Base-by-base conservation (phyloP, 208 protist genomes). In the Angomonas ambiguus region DNA sequence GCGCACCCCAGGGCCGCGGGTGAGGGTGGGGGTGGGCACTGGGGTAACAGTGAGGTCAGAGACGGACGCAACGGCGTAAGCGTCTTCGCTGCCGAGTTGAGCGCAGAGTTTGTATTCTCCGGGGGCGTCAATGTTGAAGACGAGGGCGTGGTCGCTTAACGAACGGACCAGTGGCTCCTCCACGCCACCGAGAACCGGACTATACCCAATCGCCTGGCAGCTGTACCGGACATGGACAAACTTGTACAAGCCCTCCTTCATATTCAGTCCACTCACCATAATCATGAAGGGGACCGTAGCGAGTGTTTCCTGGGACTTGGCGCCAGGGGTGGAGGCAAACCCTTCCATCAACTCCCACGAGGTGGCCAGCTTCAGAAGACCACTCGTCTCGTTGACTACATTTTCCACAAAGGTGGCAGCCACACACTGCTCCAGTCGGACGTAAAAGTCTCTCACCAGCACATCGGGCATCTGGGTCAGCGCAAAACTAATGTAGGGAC, bases 91-190 rank as follows among this genome's bases (percentile, higher is more conserved):
- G 60, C 61, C 66, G 18, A 86, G 38, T 11, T 71, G 59, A 38
- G 69, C 71, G 62, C 80, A 90, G 35, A 90, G 74, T 60, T 76
- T 84, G 67, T 87, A 90, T 22, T 10, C 22, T 16, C 83, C 80
- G 6, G 77, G 67, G 8, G 41, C 61, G 33, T 71, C 60, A 8
- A 90, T 30, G 33, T 61, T 59, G 51, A 90, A 90, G 13, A 62
- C 57, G 24, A 86, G 58, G n/a, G 58, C 13, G 30, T 49, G 22
- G 38, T 33, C 2, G 4, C 4, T 30, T 20, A 63, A 20, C 6
- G 2, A 5, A n/a, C 3, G 10, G 30, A 2, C 10, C 18, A 35
- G 27, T 13, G 53, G 27, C 24, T 4, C 6, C 20, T 1, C n/a
- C 20, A 51, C 2, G 51, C 16, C 10, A 25, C 13, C 28, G 32